These are phyloP conservation scores for Pseudozyma hubeiensis DNA, from an alignment of 1,284 basidiomycete species.

Conservation along the genomic window DNA sequence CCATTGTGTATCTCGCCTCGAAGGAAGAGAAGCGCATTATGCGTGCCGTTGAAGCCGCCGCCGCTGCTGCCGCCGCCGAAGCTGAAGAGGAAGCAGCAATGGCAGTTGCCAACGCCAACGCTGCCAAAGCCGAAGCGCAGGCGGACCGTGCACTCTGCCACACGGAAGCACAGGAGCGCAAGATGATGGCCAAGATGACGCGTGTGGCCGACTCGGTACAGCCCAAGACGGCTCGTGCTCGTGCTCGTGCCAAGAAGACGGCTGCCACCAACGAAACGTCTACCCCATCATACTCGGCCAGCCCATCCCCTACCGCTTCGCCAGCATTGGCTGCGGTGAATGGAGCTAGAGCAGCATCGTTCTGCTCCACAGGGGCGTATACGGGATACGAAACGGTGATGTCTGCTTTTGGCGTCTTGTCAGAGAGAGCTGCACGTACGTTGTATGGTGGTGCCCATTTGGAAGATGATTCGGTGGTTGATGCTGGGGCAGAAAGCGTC, in stretches of 20 bases:
- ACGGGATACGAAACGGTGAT: slow-evolving; percentile 43
- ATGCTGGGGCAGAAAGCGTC: neutral
- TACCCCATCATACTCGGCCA: neutral
- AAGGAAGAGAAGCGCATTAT: slow-evolving; percentile 43
- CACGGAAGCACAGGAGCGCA: slow-evolving; percentile 26
- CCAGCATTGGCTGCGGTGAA: slow-evolving; percentile 6
- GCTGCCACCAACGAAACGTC: neutral
- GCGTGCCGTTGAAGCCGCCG: slow-evolving; percentile 35
- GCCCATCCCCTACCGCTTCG: slow-evolving; percentile 20
- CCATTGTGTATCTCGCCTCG: slow-evolving; percentile 33
- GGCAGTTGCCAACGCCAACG: neutral
- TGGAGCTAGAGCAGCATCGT: neutral
- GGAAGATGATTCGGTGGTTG: neutral
- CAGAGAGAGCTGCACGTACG: slow-evolving; percentile 29
- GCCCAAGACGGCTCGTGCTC: slow-evolving; percentile 44
- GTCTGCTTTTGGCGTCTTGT: slow-evolving; percentile 34
- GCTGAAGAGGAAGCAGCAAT: slow-evolving; percentile 13
- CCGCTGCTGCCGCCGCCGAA: slow-evolving; percentile 23
- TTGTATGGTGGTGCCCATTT: slow-evolving; percentile 4
- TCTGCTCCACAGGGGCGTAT: slow-evolving; percentile 7
- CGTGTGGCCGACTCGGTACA: slow-evolving; percentile 39
- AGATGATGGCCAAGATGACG: slow-evolving; percentile 48
- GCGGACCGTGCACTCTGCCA: slow-evolving; percentile 18
- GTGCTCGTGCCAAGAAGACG: slow-evolving; percentile 24
- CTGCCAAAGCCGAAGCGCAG: slow-evolving; percentile 7